phyloP scores from a whole-genome alignment of 2,329 filamentous ascomycete species.

The Penicillium griseofulvum region DNA sequence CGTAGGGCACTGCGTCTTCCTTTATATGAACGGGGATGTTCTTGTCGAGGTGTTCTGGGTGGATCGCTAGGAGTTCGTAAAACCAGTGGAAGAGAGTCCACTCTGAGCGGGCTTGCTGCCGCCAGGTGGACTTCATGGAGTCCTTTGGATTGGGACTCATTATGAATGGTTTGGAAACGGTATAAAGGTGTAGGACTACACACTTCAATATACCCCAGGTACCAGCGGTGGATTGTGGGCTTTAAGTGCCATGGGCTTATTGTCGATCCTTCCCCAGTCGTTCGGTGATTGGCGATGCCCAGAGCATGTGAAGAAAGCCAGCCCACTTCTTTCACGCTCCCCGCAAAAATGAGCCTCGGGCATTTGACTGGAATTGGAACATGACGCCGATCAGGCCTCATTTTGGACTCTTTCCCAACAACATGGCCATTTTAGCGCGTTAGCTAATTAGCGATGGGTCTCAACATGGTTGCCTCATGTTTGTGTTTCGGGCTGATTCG shows the following conservation, averaged over 20 bases:
- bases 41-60: constrained; percentile 21
- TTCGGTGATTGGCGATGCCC: constrained; percentile 5
- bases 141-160: constrained; percentile 24
- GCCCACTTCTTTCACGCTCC: constrained; percentile 12
- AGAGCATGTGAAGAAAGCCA: constrained; percentile 21
- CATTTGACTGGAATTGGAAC: not conserved
- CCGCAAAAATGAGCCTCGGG: constrained; percentile 18
- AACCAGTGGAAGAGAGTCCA: constrained; percentile 28
- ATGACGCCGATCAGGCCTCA: constrained; percentile 19
- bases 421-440: constrained; percentile 5
- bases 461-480: not conserved
- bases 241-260: constrained; percentile 12
- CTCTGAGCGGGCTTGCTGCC: constrained; percentile 19
- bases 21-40: constrained; percentile 21
- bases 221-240: not conserved
- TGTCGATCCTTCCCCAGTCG: constrained; percentile 19
- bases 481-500: not conserved
- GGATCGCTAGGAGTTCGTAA: constrained; percentile 24
- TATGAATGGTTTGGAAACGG: constrained; percentile 1
- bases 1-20: constrained; percentile 22
- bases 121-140: constrained; percentile 31
- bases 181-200: not conserved
- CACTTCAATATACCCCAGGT: not conserved
- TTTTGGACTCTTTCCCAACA: constrained; percentile 14
- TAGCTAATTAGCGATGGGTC: not conserved